These are phyloP conservation scores for Aristolochia fimbriata DNA, from an alignment of 164 flowering plant genomes.

Conservation along the genomic window DNA sequence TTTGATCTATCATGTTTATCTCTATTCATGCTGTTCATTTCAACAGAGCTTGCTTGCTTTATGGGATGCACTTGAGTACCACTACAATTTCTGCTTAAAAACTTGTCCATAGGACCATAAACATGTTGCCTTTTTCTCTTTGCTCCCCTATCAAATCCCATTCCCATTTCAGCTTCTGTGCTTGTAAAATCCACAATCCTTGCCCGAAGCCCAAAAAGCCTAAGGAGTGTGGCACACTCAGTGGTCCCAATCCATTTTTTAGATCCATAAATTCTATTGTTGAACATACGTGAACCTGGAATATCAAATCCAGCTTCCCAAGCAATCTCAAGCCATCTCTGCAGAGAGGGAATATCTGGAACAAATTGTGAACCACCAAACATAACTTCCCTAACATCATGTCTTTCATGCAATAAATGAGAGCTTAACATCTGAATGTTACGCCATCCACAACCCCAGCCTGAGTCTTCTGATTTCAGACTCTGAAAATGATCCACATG, in stretches of 20 bases:
- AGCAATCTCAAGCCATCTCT: conserved; percentile 91
- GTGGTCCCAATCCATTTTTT: conserved; percentile 80
- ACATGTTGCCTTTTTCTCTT: conserved; percentile 31
- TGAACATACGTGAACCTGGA: conserved; percentile 45
- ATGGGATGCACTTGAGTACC: conserved; percentile 1
- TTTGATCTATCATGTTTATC: conserved; percentile 1
- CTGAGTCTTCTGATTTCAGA: conserved; percentile 43
- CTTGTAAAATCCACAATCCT: conserved; percentile 71
- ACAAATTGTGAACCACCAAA: conserved; percentile 78
- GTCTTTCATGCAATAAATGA: conserved; percentile 48
- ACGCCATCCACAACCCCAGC: conserved; percentile 99
- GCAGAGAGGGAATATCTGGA: conserved; percentile 73
- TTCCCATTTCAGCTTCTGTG: conserved; percentile 19
- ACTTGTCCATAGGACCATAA: conserved; percentile 79
- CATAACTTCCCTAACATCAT: conserved; percentile 44
- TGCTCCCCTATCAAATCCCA: conserved; percentile 3
- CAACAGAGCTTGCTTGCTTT: conserved; percentile 11
- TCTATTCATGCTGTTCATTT: not conserved
- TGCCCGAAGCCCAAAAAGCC: conserved; percentile 81
- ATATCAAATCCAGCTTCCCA: conserved; percentile 77
- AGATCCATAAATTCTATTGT: conserved; percentile 49
- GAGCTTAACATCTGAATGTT: conserved; percentile 90
- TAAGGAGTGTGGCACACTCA: conserved; percentile 83
- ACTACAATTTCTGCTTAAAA: conserved; percentile 19
- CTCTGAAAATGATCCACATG: conserved; percentile 69